These are phyloP conservation scores for Mycosphaerella sp. DNA, from an alignment of 2,329 filamentous ascomycete genomes.

Conservation along the genomic window DNA sequence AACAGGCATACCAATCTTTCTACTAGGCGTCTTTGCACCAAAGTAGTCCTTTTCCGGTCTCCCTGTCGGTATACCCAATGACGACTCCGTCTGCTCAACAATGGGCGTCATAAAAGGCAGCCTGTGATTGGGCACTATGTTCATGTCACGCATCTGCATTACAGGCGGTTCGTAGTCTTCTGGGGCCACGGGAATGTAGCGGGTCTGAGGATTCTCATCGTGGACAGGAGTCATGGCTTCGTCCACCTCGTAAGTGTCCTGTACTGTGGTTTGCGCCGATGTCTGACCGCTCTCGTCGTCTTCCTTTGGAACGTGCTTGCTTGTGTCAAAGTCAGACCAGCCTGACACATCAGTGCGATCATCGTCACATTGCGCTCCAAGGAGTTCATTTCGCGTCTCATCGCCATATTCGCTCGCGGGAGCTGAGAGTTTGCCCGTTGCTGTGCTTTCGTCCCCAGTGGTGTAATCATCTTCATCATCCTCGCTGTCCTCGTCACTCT, in stretches of 20 bases:
- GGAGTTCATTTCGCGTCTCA: constrained; percentile 51
- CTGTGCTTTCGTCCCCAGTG: constrained; percentile 80
- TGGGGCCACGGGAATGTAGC: constrained; percentile 72
- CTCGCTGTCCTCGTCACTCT: constrained; percentile 46
- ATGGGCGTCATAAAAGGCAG: constrained; percentile 99
- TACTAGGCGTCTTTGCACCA: constrained; percentile 69
- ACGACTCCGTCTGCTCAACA: constrained; percentile 88
- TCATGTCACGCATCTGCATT: constrained; percentile 73
- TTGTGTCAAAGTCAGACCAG: constrained; percentile 82
- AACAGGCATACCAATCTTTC: constrained; percentile 43
- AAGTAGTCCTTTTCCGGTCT: constrained; percentile 51
- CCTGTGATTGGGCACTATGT: constrained; percentile 76
- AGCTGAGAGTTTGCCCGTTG: constrained; percentile 60
- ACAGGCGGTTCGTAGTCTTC: constrained; percentile 74
- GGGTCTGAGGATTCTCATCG: constrained; percentile 46
- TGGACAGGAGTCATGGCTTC: constrained; percentile 42
- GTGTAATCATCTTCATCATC: constrained; percentile 40
- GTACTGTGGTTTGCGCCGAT: constrained; percentile 27
- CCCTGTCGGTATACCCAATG: constrained; percentile 61
- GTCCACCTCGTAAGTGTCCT: constrained; percentile 33
- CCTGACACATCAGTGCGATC: constrained; percentile 54
- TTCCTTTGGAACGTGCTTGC: constrained; percentile 57
- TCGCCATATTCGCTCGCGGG: constrained; percentile 60
- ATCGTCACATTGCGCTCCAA: constrained; percentile 33
- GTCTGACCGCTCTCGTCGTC: constrained; percentile 36